Percentiles rank a stretch among this genome's conserved stretches.
phyloP scores from a whole-genome alignment of 2,329 filamentous ascomycete genomes.

The Diaporthe ampelina region DNA sequence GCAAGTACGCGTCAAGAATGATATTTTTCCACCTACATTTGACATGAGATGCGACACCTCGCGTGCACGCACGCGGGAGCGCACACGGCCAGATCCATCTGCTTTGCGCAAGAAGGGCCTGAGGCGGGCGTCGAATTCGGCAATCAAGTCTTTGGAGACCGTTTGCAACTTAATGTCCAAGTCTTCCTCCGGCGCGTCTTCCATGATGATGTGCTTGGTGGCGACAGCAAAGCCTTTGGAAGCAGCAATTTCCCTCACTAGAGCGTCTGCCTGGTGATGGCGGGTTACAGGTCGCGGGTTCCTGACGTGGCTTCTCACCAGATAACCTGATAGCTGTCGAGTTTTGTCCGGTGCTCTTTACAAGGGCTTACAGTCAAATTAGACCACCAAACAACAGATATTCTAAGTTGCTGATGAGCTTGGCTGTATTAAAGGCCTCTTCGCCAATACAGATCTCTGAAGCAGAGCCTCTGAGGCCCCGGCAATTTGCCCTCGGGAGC shows the following conservation, averaged over 20 bases:
- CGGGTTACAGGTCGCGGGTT: background rate
- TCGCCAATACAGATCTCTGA: background rate
- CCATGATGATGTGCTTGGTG: slow-evolving; percentile 48
- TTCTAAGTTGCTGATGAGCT: background rate
- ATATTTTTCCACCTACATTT: slow-evolving; percentile 52
- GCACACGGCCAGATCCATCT: slow-evolving; percentile 61
- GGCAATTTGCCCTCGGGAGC: background rate
- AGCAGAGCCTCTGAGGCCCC: background rate
- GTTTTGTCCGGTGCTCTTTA: background rate
- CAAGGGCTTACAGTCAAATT: background rate
- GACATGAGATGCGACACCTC: slow-evolving; percentile 64
- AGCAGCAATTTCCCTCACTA: background rate
- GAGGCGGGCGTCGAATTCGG: slow-evolving; percentile 69
- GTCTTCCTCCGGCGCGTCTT: slow-evolving; percentile 74
- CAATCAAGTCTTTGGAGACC: slow-evolving; percentile 70
- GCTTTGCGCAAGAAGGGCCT: slow-evolving; percentile 66
- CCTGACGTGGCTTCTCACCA: background rate
- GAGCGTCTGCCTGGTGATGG: background rate
- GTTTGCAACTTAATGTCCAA: slow-evolving; percentile 74
- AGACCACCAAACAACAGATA: background rate
- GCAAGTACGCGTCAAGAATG: slow-evolving; percentile 38
- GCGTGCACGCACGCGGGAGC: slow-evolving; percentile 63
- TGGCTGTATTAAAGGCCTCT: background rate
- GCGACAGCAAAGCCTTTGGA: background rate
- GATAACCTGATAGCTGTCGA: background rate